These are phyloP conservation scores for Fusarium floridanum DNA, from an alignment of 2,329 filamentous ascomycete species.

Conservation along the genomic window DNA sequence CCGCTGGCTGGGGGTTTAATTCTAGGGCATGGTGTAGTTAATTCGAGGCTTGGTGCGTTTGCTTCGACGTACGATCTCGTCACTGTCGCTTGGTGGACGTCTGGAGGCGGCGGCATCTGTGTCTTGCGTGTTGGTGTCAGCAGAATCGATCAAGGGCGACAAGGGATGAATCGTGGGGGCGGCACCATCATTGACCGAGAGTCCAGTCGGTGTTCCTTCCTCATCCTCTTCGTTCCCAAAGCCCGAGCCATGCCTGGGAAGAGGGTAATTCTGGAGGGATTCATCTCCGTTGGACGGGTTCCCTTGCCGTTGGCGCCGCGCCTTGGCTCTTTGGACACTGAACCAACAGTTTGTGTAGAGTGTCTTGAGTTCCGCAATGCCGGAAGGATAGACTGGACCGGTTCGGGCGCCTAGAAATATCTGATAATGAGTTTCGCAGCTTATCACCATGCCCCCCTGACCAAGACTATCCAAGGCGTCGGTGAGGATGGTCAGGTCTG, in stretches of 20 bases:
- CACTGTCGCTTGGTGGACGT: not conserved
- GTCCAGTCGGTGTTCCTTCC: not conserved
- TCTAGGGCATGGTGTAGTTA: no score
- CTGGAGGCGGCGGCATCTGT: not conserved
- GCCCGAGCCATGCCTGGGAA: no score
- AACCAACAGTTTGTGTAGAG: not conserved
- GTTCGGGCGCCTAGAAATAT: not conserved
- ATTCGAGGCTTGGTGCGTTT: not conserved
- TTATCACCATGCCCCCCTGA: not conserved
- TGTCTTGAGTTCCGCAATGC: not conserved
- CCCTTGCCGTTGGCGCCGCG: not conserved
- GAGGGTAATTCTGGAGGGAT: no score
- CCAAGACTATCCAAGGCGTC: not conserved
- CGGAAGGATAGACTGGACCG: not conserved
- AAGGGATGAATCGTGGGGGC: not conserved
- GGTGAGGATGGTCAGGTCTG: not conserved
- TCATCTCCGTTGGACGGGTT: not conserved
- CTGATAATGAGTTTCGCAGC: not conserved
- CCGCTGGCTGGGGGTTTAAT: not conserved
- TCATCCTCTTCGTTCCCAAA: not conserved
- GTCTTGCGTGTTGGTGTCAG: not conserved
- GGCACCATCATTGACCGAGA: not conserved
- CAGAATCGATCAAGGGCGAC: not conserved
- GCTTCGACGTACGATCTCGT: not conserved
- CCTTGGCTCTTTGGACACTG: not conserved